Percentiles rank a stretch among this genome's conserved stretches.
Evolutionary conservation across 164 flowering plant species (phyloP).

Genomic region (Brasenia schreberi): DNA sequence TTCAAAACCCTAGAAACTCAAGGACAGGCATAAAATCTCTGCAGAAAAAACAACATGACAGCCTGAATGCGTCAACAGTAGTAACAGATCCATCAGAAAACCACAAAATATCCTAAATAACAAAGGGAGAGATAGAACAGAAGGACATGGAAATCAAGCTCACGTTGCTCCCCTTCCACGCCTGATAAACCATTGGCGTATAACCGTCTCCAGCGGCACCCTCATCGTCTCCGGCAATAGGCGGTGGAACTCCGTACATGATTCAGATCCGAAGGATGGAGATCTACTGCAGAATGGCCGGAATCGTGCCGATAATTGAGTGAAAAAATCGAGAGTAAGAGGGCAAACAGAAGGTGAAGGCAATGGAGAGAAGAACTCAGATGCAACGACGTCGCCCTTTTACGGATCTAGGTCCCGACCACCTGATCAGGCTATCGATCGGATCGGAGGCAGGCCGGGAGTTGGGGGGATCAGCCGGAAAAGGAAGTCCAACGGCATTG

Average conservation of each 20-base stretch:
- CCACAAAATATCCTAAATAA: no score
- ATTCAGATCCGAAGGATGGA: conserved; percentile 6
- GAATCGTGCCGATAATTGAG: background rate
- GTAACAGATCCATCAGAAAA: no score
- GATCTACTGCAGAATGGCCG: background rate
- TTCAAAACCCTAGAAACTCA: background rate
- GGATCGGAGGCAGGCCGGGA: background rate
- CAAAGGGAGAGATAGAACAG: no score
- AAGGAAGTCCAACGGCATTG: background rate
- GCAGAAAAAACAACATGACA: background rate
- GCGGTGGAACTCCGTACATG: conserved; percentile 73
- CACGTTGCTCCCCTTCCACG: conserved; percentile 97
- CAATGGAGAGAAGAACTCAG: background rate
- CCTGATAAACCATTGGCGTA: conserved; percentile 50
- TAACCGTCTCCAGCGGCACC: conserved; percentile 28
- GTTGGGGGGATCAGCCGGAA: background rate
- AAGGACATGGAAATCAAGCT: conserved; percentile 11
- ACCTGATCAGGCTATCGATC: background rate
- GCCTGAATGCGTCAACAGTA: no score
- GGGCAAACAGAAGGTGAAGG: background rate
- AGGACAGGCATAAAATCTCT: no score
- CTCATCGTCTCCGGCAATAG: conserved; percentile 27
- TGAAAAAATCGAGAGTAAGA: background rate
- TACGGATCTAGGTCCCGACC: background rate
- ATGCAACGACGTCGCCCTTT: background rate